Percentiles rank a stretch among this genome's conserved stretches.
Evolutionary conservation across 176 grass and related monocot species (phyloP).

Genomic region (Lolium perenne): DNA sequence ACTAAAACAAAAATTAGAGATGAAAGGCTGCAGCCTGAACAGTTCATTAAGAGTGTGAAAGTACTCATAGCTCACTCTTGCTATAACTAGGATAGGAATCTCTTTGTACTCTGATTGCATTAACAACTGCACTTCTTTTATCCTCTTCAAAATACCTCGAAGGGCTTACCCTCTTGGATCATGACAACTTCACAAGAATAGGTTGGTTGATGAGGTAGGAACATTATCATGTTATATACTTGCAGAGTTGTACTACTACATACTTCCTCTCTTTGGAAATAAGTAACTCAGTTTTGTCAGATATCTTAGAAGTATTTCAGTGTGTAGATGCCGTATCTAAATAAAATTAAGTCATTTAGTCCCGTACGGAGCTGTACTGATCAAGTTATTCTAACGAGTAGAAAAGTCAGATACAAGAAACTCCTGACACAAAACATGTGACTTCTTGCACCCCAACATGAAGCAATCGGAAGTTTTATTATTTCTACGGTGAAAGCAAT

Average conservation of each 20-base stretch:
- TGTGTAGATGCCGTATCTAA: too few species aligned
- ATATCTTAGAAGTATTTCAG: too few species aligned
- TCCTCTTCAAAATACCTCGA: neutral
- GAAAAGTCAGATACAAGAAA: neutral
- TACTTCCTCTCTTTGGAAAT: too few species aligned
- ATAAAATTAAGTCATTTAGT: too few species aligned
- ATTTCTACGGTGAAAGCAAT: neutral
- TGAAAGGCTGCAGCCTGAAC: neutral
- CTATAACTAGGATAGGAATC: neutral
- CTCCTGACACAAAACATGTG: neutral
- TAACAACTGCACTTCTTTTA: neutral
- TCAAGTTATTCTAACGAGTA: neutral
- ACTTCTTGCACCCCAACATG: neutral
- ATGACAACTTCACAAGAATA: neutral
- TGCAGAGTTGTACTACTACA: neutral
- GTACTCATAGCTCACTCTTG: neutral
- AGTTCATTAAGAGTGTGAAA: neutral
- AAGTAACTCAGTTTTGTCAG: too few species aligned
- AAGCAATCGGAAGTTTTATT: neutral
- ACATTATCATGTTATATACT: neutral
- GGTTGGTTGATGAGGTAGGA: neutral
- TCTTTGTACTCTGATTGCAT: neutral
- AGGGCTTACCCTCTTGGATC: neutral
- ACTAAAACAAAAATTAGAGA: neutral
- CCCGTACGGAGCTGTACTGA: neutral